Evolutionary conservation across 768 basidiomycete genomes (phyloP).

Genomic region (Leccinellum luteum): DNA sequence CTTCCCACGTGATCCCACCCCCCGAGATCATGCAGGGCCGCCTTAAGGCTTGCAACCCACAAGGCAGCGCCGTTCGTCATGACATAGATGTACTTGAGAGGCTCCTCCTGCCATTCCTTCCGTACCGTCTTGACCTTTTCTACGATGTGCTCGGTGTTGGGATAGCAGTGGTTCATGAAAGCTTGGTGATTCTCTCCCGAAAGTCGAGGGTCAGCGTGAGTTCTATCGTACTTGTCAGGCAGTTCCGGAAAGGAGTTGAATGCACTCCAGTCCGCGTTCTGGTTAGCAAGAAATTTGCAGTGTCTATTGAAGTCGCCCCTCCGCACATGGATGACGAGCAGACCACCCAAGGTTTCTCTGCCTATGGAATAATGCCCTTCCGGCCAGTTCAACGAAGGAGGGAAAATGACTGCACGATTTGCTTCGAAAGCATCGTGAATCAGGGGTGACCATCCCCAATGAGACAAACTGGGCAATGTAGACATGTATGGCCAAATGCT

Average conservation of each 20-base stretch:
- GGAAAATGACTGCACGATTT: conserved; percentile 19
- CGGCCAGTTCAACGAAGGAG: conserved; percentile 11
- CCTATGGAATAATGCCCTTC: conserved; percentile 2
- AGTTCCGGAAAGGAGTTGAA: conserved; percentile 44
- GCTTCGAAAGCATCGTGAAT: conserved; percentile 28
- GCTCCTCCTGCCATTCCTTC: conserved; percentile 14
- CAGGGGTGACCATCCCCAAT: conserved; percentile 36
- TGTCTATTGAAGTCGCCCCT: conserved; percentile 47
- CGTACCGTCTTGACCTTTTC: conserved; percentile 35
- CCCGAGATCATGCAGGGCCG: conserved; percentile 28
- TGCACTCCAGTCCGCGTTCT: conserved; percentile 35
- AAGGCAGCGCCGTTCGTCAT: conserved; percentile 43
- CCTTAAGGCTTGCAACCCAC: conserved; percentile 41
- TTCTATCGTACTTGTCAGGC: conserved; percentile 35
- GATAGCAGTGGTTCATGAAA: conserved; percentile 42
- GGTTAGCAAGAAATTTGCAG: conserved; percentile 38
- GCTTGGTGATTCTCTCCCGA: conserved; percentile 21
- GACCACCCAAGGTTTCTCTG: conserved; percentile 27
- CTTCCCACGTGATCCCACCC: conserved; percentile 39
- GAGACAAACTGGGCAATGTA: conserved; percentile 31
- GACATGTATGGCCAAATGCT: conserved; percentile 35
- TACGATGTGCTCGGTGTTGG: conserved; percentile 40
- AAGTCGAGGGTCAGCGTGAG: conserved; percentile 24
- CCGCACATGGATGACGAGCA: conserved; percentile 50
- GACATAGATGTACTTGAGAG: conserved; percentile 40